Evolutionary conservation across 2,329 filamentous ascomycete species (phyloP), one percentile per base, ranked within the genome.

Genomic region (Fusarium caatingaense): DNA sequence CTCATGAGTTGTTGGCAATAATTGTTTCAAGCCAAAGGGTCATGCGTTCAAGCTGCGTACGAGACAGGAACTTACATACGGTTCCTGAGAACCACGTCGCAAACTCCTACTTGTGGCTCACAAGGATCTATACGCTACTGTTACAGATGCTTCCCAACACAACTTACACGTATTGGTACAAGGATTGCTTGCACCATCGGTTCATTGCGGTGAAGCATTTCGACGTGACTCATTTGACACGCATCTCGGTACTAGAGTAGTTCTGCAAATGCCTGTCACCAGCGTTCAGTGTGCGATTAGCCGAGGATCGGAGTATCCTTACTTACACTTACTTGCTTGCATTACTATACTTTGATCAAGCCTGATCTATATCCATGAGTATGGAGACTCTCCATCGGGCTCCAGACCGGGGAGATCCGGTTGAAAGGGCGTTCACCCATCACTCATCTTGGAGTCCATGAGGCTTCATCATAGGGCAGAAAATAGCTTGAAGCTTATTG

Each of bases 191-290:
- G 16, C 32, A 28, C 23, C 18, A 32, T 28, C 13, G 16, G 5
- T 40, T 27, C 20, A 27, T 51, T 53, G 49, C 49, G 49, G 49
- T 53, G 32, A 53, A 53, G n/a, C 32, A 41, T 13, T 53, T 27
- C 18, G 34, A 53, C n/a, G 49, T 54, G 50, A 54, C 50, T 54
- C 50, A 45, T 44, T 45, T 12, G 37, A 25, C 49, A 41, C 34
- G 49, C 49, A 53, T 53, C 49, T 53, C 42, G 27, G 27, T 32
- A n/a, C 51, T 45, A 55, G n/a, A 23, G 42, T 25, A 34, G 25
- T 23, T 49, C 27, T 20, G 13, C 2, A 40, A 18, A 40, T 42
- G 49, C 27, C 41, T 9, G 32, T 40, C 23, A 32, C 30, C 48
- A 51, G 16, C 23, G 23, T 53, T 37, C 16, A 18, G 18, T 23